A percentile compares a stretch with the other conserved stretches of the same genome.
Evolutionary conservation across 2,329 filamentous ascomycete species (phyloP).

Genomic region (Penicillium janthinellum): DNA sequence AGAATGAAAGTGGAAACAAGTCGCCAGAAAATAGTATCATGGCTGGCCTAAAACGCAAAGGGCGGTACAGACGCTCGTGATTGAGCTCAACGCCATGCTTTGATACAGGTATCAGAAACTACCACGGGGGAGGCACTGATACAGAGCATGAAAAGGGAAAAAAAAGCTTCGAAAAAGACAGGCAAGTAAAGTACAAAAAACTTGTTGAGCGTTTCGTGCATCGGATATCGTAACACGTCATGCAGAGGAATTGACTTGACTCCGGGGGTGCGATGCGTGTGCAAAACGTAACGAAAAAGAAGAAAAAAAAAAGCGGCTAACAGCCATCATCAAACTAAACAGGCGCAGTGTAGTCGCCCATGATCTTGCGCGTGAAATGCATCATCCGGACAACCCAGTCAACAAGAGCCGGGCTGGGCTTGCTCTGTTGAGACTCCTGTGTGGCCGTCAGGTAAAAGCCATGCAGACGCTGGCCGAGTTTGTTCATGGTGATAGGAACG

Average conservation of each 20-base stretch:
- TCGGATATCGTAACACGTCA: constrained; percentile 4
- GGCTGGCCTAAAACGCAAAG: background rate
- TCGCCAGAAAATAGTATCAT: background rate
- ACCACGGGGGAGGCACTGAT: background rate
- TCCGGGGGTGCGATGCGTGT: background rate
- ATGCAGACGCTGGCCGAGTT: constrained; percentile 60
- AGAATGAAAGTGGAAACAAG: background rate
- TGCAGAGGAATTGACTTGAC: background rate
- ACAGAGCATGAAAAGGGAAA: background rate
- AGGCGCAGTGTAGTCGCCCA: constrained; percentile 11
- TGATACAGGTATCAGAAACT: constrained; percentile 5
- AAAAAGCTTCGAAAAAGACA: background rate
- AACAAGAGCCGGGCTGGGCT: constrained; percentile 48
- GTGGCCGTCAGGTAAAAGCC: constrained; percentile 59
- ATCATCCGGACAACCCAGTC: constrained; percentile 45
- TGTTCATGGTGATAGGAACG: constrained; percentile 61
- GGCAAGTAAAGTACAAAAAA: background rate
- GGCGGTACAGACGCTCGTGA: background rate
- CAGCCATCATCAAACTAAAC: background rate
- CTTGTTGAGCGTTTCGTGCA: background rate
- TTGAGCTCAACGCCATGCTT: constrained; percentile 5
- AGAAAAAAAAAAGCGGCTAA: background rate
- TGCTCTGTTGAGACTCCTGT: constrained; percentile 52
- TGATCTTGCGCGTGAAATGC: constrained; percentile 45
- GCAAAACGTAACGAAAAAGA: background rate